A percentile compares a stretch with the other conserved stretches of the same genome.
These are phyloP conservation scores for Andrographis paniculata DNA, from an alignment of 305 asterid species.

Conservation along the genomic window DNA sequence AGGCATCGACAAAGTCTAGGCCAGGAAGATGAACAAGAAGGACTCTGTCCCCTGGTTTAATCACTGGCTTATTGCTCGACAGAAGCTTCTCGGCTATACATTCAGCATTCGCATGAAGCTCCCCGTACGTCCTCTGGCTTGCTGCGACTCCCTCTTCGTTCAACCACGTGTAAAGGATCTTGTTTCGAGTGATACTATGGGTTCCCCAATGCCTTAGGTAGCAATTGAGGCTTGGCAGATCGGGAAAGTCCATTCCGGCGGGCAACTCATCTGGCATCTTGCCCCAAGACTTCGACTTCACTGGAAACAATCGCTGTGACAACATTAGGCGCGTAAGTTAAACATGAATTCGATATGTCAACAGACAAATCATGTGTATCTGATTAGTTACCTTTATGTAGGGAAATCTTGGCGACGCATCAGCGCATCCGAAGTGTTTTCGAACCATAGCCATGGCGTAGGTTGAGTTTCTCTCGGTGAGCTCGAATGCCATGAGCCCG, in stretches of 20 bases:
- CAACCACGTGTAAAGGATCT: conserved; percentile 67
- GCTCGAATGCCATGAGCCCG: conserved; percentile 83
- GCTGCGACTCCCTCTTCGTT: conserved; percentile 47
- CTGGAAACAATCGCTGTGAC: conserved; percentile 52
- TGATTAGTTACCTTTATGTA: conserved; percentile 51
- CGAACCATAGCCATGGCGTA: conserved; percentile 55
- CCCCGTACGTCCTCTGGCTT: conserved; percentile 40
- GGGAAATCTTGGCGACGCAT: conserved; percentile 48
- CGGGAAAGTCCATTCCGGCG: conserved; percentile 48
- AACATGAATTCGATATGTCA: neutral
- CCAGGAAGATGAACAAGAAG: conserved; percentile 74
- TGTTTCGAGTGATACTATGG: conserved; percentile 28
- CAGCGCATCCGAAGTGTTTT: conserved; percentile 51
- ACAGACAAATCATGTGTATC: neutral
- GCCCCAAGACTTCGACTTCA: conserved; percentile 24
- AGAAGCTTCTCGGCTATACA: conserved; percentile 61
- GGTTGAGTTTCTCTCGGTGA: conserved; percentile 71
- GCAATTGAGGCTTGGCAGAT: conserved; percentile 50
- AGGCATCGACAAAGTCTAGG: conserved; percentile 67
- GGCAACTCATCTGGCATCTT: conserved; percentile 43
- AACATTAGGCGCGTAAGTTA: conserved; percentile 8
- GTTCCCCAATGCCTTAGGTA: conserved; percentile 70
- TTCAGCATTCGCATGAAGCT: conserved; percentile 57
- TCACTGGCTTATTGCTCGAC: conserved; percentile 47
- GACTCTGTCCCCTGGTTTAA: conserved; percentile 64